Evolutionary conservation across 2,329 filamentous ascomycete species (phyloP), one percentile per base, ranked within the genome.

Genomic region (Alternaria viburni): DNA sequence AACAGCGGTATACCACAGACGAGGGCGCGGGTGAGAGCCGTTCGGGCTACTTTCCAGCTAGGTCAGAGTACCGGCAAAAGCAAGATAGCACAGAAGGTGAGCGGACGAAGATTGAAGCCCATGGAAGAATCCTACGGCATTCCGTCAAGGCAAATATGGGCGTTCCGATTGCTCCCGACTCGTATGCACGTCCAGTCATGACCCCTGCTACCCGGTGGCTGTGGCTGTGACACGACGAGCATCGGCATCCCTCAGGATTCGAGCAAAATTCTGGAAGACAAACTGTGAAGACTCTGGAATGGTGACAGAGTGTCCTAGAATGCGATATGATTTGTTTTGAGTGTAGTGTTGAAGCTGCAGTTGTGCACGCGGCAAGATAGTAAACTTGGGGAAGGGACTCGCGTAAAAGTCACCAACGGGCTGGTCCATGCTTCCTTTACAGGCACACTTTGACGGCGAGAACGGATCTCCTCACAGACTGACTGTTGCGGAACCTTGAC

Each of bases 401-500:
- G 60, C 60, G 61, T 54, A 57, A 49, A 49, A 54, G 47, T 54
- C 41, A 54, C 58, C 52, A 36, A 44, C 41, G 25, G 50, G 13
- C 54, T 54, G 63, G 60, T 55, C 63, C 47, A 64, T 60, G 63
- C 61, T 50, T 60, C 56, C 59, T 50, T 32, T 64, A 61, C 57
- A 60, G 50, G 45, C 57, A 47, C 36, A 59, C 43, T 56, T 59
- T 60, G 61, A 63, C 62, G 57, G 63, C 66, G 61, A 59, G 60
- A 59, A 64, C 67, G 65, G 62, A 57, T 57, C 64, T 61, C 64
- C 61, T 64, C 65, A 62, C 44, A 54, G 36, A 45, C 45, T 61
- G 57, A 54, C 63, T 57, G 44, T 59, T 58, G 57, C 66, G 66
- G 64, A 57, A 47, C 57, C 55, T 45, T 36, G 58, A 54, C 57